Percentiles rank a stretch among this genome's conserved stretches.
Conservation (phyloP, 2,329 filamentous ascomycete genomes). For the Neophaeococcomyces aloes region DNA sequence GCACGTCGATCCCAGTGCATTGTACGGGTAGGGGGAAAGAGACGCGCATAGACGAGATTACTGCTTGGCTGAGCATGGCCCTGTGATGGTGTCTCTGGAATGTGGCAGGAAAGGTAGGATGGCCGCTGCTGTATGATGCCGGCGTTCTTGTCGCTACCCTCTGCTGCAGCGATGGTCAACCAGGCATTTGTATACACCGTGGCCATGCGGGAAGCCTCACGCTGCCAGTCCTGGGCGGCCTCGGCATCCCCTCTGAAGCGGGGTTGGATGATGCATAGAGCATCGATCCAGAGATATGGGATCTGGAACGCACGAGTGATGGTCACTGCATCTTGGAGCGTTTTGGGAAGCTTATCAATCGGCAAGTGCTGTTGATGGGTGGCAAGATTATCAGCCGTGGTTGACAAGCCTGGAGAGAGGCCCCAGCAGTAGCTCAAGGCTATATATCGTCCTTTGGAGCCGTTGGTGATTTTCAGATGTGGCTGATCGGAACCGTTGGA, state of each 20-base stretch:
- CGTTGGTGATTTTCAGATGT: too few relatives aligned
- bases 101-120: not conserved
- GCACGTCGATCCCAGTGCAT: slow-evolving; percentile 5
- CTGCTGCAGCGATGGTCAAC: slow-evolving; percentile 11
- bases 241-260: too few relatives aligned
- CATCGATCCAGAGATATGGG: slow-evolving; percentile 21
- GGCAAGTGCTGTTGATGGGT: not conserved
- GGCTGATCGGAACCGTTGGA: too few relatives aligned
- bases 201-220: slow-evolving; percentile 14
- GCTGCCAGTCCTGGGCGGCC: slow-evolving; percentile 11
- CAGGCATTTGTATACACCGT: slow-evolving; percentile 11
- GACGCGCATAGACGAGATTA: not conserved
- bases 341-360: slow-evolving; percentile 6
- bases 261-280: slow-evolving; percentile 22
- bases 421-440: slow-evolving; percentile 19
- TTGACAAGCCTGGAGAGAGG: not conserved
- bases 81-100: slow-evolving; percentile 2
- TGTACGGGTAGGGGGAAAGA: not conserved
- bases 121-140: not conserved
- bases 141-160: not conserved
- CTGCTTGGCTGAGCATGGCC: not conserved
- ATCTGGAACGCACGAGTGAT: slow-evolving; percentile 10
- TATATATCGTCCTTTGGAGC: too few relatives aligned
- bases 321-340: slow-evolving; percentile 10
- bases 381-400: not conserved